A percentile compares a stretch with the other conserved stretches of the same genome.
phyloP scores from a whole-genome alignment of 305 asterid genomes.

The Solanum chacoense region DNA sequence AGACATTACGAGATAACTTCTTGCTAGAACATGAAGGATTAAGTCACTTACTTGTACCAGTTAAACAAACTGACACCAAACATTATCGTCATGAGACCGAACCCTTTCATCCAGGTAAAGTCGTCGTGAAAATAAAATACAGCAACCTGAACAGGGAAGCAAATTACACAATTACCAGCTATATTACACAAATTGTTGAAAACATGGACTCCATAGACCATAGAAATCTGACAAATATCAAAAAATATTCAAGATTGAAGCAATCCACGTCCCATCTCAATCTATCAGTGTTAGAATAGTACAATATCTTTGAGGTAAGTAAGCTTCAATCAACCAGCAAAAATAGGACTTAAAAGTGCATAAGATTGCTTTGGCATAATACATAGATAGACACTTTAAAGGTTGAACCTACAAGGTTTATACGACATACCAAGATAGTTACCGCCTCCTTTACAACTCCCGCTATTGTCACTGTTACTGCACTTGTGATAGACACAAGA shows the following conservation, averaged over 20 bases:
- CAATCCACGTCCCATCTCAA: not conserved
- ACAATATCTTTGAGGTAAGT: not conserved
- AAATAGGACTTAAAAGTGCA: not conserved
- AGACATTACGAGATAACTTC: not conserved
- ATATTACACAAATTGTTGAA: not conserved
- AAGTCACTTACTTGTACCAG: constrained; percentile 93
- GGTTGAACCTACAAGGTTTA: not conserved
- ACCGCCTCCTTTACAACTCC: constrained; percentile 99
- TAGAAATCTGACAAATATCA: not conserved
- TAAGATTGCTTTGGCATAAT: not conserved
- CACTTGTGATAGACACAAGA: constrained; percentile 93
- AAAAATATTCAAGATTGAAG: not conserved
- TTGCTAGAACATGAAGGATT: not conserved
- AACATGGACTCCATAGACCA: not conserved
- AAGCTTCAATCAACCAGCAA: not conserved
- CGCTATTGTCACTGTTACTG: constrained; percentile 95
- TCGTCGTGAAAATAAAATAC: constrained; percentile 86
- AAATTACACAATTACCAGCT: not conserved
- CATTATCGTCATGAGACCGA: constrained; percentile 71
- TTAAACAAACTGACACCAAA: constrained; percentile 86
- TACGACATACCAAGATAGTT: constrained; percentile 64
- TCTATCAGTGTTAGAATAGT: not conserved
- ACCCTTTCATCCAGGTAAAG: constrained; percentile 81
- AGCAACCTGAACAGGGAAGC: constrained; percentile 56
- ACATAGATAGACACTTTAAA: not conserved